phyloP scores from a whole-genome alignment of 768 basidiomycete species.

The Amanita pallidorosea region DNA sequence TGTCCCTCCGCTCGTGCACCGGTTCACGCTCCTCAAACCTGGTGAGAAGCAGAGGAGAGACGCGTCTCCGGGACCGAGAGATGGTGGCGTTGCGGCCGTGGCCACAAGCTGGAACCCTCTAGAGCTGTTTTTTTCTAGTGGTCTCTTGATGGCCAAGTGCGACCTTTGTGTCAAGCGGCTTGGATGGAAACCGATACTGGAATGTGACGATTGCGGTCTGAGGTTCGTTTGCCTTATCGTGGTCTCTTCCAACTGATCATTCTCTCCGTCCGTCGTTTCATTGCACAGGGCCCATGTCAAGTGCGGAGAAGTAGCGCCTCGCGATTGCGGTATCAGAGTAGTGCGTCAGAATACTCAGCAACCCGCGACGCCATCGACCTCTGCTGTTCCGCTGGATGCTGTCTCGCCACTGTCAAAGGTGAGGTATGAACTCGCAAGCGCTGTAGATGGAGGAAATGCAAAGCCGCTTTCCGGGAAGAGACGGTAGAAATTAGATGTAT shows the following conservation, averaged over 20 bases:
- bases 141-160: conserved; percentile 63
- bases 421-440: conserved; percentile 27
- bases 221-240: conserved; percentile 31
- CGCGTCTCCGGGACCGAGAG: conserved; percentile 5
- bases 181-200: conserved; percentile 76
- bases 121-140: conserved; percentile 70
- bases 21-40: conserved; percentile 81
- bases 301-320: conserved; percentile 75
- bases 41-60: conserved; percentile 48
- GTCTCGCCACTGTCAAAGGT: conserved; percentile 29
- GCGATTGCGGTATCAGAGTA: conserved; percentile 59
- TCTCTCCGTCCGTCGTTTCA: too few species aligned
- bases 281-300: conserved; percentile 86
- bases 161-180: conserved; percentile 75
- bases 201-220: conserved; percentile 85
- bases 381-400: conserved; percentile 16
- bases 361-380: conserved; percentile 10
- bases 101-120: conserved; percentile 59
- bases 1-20: conserved; percentile 53
- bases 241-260: background rate
- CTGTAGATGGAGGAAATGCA: conserved; percentile 16
- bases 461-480: conserved; percentile 4
- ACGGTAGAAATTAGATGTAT: background rate
- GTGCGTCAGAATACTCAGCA: conserved; percentile 12
- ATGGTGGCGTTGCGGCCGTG: background rate